Base-by-base conservation (phyloP, 2,329 filamentous ascomycete species). In the Pseudopithomyces maydicus region DNA sequence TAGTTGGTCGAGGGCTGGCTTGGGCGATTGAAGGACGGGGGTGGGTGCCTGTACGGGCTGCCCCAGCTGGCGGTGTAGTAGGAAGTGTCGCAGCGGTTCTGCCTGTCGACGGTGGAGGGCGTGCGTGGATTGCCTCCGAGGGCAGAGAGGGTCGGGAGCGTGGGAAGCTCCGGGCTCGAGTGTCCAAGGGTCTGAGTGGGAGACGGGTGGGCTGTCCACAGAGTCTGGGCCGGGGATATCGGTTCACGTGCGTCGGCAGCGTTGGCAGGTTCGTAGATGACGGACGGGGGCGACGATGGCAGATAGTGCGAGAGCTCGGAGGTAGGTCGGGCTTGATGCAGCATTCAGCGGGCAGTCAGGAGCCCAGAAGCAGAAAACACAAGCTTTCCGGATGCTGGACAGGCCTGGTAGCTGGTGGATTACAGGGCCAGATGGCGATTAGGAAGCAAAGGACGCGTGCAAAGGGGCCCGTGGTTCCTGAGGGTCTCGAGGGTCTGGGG, bases 61-160 rank as follows among this genome's bases (percentile, higher is more conserved):
- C 93, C 93, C 92, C 93, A 97, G 74, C 89, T 93, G 47, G 92
- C 89, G 45, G 91, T 95, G 70, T 85, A 85, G 71, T 84, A 85
- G 45, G 81, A 74, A 56, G 80, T 82, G 61, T 82, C 80, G 43
- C 78, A 77, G 63, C 67, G 65, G 22, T 70, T 70, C 65, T 72
- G 69, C 33, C 67, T 66, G 22, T 68, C 68, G 55, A 65, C 69
- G 6, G 69, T 74, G 39, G 73, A 72, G 11, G 75, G 75, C 7
- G 73, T 75, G 39, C 68, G 68, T 47, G 71, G 71, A 44, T 65
- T 41, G 55, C 66, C 68, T 49, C 69, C 72, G 36, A 76, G 67
- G 19, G 62, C 60, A 14, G 74, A 69, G 17, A 74, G 67, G 26
- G 70, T 63, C 47, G 74, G 66, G 53, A 78, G 73, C 32, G 70